Percentiles rank a stretch among this genome's conserved stretches.
Conservation (phyloP, 2,329 filamentous ascomycete genomes). For the Aspergillus oerlinghausenensis region DNA sequence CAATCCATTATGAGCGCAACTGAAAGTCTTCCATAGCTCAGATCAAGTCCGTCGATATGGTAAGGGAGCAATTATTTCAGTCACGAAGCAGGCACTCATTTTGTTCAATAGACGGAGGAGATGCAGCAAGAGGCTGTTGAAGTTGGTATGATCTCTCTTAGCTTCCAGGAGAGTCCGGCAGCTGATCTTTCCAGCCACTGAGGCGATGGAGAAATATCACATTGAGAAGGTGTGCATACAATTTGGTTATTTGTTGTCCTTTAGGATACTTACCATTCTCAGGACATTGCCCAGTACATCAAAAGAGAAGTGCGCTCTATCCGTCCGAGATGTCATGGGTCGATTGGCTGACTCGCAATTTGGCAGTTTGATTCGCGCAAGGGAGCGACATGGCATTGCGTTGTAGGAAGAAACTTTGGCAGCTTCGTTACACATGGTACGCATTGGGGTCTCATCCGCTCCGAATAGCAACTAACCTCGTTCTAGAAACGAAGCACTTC, state of each 20-base stretch:
- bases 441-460: constrained; percentile 19
- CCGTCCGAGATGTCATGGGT: constrained; percentile 4
- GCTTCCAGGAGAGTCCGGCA: constrained; percentile 2
- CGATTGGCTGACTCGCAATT: constrained; percentile 18
- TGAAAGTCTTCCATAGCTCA: constrained; percentile 58
- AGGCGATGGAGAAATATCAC: constrained; percentile 67
- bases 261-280: constrained; percentile 11
- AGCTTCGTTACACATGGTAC: constrained; percentile 97
- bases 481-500: constrained; percentile 94
- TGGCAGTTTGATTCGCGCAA: constrained; percentile 89
- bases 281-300: constrained; percentile 95
- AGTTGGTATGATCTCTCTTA: constrained; percentile 64
- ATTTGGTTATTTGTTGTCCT: neutral
- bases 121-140: constrained; percentile 96
- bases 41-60: constrained; percentile 98
- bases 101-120: constrained; percentile 69
- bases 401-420: constrained; percentile 96
- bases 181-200: constrained; percentile 52
- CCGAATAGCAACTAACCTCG: constrained; percentile 7
- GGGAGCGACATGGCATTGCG: constrained; percentile 98
- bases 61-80: constrained; percentile 43
- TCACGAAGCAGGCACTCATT: constrained; percentile 12
- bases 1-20: constrained; percentile 5
- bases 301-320: constrained; percentile 71
- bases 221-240: constrained; percentile 60